phyloP scores from a whole-genome alignment of 805 yeast species.

The Cyberlindnera xylosilytica region DNA sequence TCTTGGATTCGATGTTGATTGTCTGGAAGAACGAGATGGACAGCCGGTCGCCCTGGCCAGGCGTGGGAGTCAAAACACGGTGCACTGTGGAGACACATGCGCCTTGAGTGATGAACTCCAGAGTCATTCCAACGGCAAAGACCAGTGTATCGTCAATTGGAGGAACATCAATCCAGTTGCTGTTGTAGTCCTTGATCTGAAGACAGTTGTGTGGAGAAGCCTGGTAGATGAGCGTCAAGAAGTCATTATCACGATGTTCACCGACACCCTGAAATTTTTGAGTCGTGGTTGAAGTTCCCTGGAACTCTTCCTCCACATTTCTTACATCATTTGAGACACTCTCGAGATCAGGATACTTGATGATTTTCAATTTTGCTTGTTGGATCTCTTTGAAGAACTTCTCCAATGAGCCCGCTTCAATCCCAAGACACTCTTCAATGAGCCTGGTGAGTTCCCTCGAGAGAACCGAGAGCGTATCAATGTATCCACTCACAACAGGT shows the following conservation, averaged over 20 bases:
- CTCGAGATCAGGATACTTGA: conserved; percentile 35
- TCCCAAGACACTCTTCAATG: conserved; percentile 54
- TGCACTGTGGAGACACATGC: conserved; percentile 50
- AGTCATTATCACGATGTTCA: conserved; percentile 63
- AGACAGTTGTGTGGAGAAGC: conserved; percentile 45
- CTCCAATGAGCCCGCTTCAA: conserved; percentile 41
- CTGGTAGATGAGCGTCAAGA: conserved; percentile 58
- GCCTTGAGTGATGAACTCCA: conserved; percentile 46
- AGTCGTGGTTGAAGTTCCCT: conserved; percentile 39
- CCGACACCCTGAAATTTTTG: conserved; percentile 32
- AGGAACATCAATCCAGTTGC: conserved; percentile 46
- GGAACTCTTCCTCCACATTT: conserved; percentile 41
- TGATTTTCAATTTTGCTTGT: conserved; percentile 42
- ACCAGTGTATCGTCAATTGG: conserved; percentile 39
- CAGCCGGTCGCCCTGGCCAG: conserved; percentile 33
- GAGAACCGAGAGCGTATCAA: conserved; percentile 43
- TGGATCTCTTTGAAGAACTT: conserved; percentile 46
- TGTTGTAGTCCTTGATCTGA: conserved; percentile 45
- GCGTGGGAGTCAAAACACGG: conserved; percentile 34
- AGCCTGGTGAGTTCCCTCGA: conserved; percentile 41
- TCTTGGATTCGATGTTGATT: conserved; percentile 33
- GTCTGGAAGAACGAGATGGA: conserved; percentile 49
- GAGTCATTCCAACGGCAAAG: conserved; percentile 47
- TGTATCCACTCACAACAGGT: conserved; percentile 31
- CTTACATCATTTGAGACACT: conserved; percentile 26